Base-by-base conservation (phyloP, 345 rosid genomes). In the Lumnitzera littorea region DNA sequence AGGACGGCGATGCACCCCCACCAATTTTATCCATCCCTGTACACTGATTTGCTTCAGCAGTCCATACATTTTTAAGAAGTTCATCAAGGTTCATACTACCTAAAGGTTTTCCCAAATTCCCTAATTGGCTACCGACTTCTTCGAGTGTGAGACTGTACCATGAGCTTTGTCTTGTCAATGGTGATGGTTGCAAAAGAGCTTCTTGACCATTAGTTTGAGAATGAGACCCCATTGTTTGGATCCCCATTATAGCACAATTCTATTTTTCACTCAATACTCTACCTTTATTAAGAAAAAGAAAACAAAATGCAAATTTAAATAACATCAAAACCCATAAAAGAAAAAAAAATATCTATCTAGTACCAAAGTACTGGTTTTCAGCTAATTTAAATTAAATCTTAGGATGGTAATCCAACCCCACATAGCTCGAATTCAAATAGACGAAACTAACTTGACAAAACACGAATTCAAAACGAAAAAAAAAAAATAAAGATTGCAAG, bases 11-110 rank as follows among this genome's bases (percentile, higher is more conserved):
- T 23, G 27, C 25, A 25, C 61, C 57, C 17, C 56, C 31, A 24
- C 56, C 73, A 13, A 57, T 67, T 13, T 12, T 5, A 13, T 64
- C 68, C 66, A 56, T 71, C 31, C 72, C 80, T 17, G 61, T 24
- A 15, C 70, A 65, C n/a, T 15, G 67, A 63, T 57, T 67, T 46
- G 67, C 73, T 56, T 80, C 82, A 2, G 71, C 60, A 46, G 68
- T 66, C 80, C 82, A 80, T 24, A 82, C 66, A 66, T 58, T 80
- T 50, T 73, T 62, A 23, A 82, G 82, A 63, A 85, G 79, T 56
- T 85, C 83, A 20, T 85, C 80, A 13, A 82, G 82, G 71, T 82
- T 76, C 91, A 82, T 69, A 57, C 83, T 69, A 48, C 83, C 78
- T 54, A 85, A 60, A 13, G 84, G 75, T 63, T 82, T 82, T 66